Percentiles rank a stretch among this genome's conserved stretches.
Conservation (phyloP, 768 basidiomycete species). For the Leccinum arenicola region DNA sequence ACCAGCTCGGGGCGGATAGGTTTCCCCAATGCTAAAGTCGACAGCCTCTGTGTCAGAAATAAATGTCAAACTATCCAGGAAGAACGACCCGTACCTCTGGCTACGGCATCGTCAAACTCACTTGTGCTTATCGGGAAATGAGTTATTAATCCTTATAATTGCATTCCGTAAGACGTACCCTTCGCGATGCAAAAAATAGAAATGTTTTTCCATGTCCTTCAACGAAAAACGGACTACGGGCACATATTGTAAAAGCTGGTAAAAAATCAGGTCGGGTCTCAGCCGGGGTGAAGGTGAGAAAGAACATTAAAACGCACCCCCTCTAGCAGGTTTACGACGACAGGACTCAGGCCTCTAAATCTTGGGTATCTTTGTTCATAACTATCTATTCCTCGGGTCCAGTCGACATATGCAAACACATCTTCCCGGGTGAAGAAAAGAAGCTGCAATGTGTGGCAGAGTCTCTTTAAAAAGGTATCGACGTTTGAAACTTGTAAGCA, state of each 20-base stretch:
- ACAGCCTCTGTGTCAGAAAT: conserved; percentile 9
- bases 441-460: conserved; percentile 17
- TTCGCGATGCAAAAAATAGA: conserved; percentile 22
- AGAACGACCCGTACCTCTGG: conserved; percentile 18
- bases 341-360: conserved; percentile 20
- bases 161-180: conserved; percentile 17
- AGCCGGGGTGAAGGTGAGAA: not conserved
- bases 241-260: conserved; percentile 19
- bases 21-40: conserved; percentile 15
- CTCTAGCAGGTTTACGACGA: conserved; percentile 27
- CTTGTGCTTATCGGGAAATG: conserved; percentile 11
- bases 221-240: conserved; percentile 17
- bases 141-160: conserved; percentile 1
- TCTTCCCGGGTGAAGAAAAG: conserved; percentile 30
- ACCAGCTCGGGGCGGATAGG: conserved; percentile 21
- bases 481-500: not conserved
- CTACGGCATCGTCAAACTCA: conserved; percentile 23
- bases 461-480: not conserved
- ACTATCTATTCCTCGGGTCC: conserved; percentile 6
- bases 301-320: conserved; percentile 24
- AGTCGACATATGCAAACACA: conserved; percentile 22
- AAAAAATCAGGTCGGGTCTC: not conserved
- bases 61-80: not conserved
- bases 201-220: conserved; percentile 22
- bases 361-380: conserved; percentile 22